These are phyloP conservation scores for Fraxinus ornus DNA, from an alignment of 305 asterid genomes.

Conservation along the genomic window DNA sequence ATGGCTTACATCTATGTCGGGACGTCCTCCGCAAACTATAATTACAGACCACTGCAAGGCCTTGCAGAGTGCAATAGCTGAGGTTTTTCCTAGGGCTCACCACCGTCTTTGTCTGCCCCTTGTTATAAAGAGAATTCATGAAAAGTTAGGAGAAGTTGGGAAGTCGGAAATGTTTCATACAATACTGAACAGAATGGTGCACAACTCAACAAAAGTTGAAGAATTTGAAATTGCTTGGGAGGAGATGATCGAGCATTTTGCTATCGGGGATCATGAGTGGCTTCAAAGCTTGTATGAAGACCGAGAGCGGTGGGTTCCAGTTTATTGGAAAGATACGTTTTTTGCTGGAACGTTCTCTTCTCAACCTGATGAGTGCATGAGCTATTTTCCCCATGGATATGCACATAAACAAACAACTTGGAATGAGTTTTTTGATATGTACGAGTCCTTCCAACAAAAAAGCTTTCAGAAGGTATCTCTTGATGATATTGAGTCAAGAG, in stretches of 20 bases:
- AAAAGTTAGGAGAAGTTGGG: slow-evolving; percentile 48
- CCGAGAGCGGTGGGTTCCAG: slow-evolving; percentile 83
- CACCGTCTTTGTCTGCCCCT: slow-evolving; percentile 55
- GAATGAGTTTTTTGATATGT: slow-evolving; percentile 49
- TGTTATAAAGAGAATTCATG: slow-evolving; percentile 48
- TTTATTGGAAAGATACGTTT: slow-evolving; percentile 56
- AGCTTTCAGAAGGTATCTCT: slow-evolving; percentile 52
- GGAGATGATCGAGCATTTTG: slow-evolving; percentile 62
- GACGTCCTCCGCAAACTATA: slow-evolving; percentile 74
- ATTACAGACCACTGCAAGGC: slow-evolving; percentile 58
- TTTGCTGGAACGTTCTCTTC: slow-evolving; percentile 50
- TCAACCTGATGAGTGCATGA: slow-evolving; percentile 35
- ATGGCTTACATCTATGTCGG: slow-evolving; percentile 79
- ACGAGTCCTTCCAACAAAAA: slow-evolving; percentile 46
- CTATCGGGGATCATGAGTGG: slow-evolving; percentile 50
- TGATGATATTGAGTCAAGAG: slow-evolving; percentile 55
- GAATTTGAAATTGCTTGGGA: slow-evolving; percentile 80
- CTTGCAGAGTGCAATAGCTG: slow-evolving; percentile 58
- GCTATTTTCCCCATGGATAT: slow-evolving; percentile 48
- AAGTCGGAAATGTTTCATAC: slow-evolving; percentile 44
- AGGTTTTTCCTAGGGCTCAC: slow-evolving; percentile 74
- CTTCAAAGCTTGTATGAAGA: slow-evolving; percentile 61
- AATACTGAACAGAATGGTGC: slow-evolving; percentile 50
- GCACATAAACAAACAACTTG: slow-evolving; percentile 45
- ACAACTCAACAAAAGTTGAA: slow-evolving; percentile 51